Conservation (phyloP, 257 asterid genomes). For the Solanum peruvianum region DNA sequence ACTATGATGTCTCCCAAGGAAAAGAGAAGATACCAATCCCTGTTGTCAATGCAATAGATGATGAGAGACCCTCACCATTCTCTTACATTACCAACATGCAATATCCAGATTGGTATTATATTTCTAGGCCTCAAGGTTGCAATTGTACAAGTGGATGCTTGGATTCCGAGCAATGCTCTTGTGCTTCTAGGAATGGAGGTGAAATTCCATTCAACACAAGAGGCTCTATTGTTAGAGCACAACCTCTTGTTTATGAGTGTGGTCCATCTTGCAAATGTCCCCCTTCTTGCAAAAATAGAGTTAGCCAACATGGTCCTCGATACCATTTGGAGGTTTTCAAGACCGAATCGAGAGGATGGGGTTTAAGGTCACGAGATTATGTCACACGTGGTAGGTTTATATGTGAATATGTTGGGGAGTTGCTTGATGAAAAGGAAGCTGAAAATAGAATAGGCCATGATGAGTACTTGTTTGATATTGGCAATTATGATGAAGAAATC, state of each 20-base stretch:
- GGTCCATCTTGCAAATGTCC: conserved; percentile 50
- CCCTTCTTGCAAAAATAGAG: conserved; percentile 37
- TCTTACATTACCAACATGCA: conserved; percentile 16
- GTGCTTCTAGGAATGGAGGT: conserved; percentile 34
- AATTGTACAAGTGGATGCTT: conserved; percentile 32
- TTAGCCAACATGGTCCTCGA: conserved; percentile 30
- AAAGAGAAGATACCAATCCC: conserved; percentile 23
- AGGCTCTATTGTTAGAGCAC: conserved; percentile 9
- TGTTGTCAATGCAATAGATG: conserved; percentile 19
- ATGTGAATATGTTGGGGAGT: conserved; percentile 43
- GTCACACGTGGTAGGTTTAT: conserved; percentile 34
- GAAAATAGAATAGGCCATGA: conserved; percentile 1
- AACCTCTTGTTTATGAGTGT: conserved; percentile 29
- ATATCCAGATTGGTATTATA: conserved; percentile 16
- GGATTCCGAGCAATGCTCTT: conserved; percentile 12
- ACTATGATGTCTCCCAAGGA: conserved; percentile 32
- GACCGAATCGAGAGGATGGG: conserved; percentile 37
- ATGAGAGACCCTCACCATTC: conserved; percentile 29
- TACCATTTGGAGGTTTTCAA: conserved; percentile 29
- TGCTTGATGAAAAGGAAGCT: conserved; percentile 15
- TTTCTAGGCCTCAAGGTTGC: conserved; percentile 13
- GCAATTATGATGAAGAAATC: background rate
- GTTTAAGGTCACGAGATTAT: conserved; percentile 27
- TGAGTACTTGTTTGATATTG: conserved; percentile 11
- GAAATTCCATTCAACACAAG: conserved; percentile 39